Base-by-base conservation (phyloP, 495 filamentous ascomycete genomes). In the Chaetomidium leptoderma region DNA sequence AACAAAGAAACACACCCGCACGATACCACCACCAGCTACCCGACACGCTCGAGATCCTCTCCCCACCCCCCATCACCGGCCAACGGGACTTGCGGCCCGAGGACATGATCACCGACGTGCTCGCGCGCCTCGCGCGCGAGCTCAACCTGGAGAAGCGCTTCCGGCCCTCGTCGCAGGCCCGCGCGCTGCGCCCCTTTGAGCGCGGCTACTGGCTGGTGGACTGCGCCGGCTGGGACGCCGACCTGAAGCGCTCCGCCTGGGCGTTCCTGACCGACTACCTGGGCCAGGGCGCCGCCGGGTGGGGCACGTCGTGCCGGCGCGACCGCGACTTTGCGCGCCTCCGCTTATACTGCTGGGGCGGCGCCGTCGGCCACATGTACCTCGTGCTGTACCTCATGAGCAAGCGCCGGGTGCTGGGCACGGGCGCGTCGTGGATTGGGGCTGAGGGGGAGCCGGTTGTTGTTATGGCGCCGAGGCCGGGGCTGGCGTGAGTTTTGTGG, bases 201-300 rank as follows among this genome's bases (percentile, higher is more conserved):
- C 72, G 88, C 29, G 88, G 88, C 17, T 80, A 87, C 66, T 92
- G 88, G 88, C 65, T 70, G 13, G 45, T 91, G 2, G 75, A 77
- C 21, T 77, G 82, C 53, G 59, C 66, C 6, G 58, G 70, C 11
- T 83, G 79, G 80, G 61, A 67, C 6, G 29, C 60, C 6, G 63
- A 63, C 0, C 64, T 75, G 6, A 74, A 74, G 29, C 57, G 54
- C 6, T 71, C 79, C 9, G 81, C 83, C 51, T 91, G 88, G 88
- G 59, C 67, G 2, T 88, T 81, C 51, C 66, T 92, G 4, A 70
- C 67, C 0, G 77, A 81, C 4, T 86, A 84, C 58, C 63, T 91
- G 10, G 72, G 72, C 2, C 74, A 75, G 17, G 85, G 80, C 0
- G 63, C 74, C 19, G 85, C 84, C 0, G 88, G 88, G 0, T 90